These are phyloP conservation scores for Candida khao-thaluensis DNA, from an alignment of 805 yeast species.

Conservation along the genomic window DNA sequence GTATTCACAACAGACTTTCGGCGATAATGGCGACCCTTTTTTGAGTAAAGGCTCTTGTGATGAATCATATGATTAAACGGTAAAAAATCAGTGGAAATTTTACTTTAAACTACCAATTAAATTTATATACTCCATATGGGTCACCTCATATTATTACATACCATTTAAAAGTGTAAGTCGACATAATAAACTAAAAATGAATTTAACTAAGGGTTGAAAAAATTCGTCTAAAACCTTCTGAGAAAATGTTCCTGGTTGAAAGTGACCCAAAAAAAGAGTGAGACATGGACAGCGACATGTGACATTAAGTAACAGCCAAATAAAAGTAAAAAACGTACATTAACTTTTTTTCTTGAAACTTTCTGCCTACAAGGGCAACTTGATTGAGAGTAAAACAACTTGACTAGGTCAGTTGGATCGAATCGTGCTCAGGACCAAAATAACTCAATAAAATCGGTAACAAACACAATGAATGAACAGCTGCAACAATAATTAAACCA, in stretches of 20 bases:
- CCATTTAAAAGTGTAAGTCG: constrained; percentile 41
- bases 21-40: no score
- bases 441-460: constrained; percentile 71
- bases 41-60: no score
- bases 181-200: constrained; percentile 19
- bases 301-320: no score
- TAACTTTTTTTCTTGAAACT: no score
- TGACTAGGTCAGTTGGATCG: no score
- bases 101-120: neutral
- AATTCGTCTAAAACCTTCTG: constrained; percentile 4
- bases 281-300: neutral
- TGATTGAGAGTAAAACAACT: no score
- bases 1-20: no score
- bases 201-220: constrained; percentile 4
- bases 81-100: no score
- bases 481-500: constrained; percentile 70
- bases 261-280: constrained; percentile 4
- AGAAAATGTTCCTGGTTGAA: neutral
- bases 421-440: no score
- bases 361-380: no score
- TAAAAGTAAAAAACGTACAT: neutral
- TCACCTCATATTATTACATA: constrained; percentile 32
- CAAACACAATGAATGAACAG: constrained; percentile 73
- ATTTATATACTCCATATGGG: no score
- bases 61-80: no score